Evolutionary conservation across 2,329 filamentous ascomycete species (phyloP).

Genomic region (Aspergillus carbonarius): DNA sequence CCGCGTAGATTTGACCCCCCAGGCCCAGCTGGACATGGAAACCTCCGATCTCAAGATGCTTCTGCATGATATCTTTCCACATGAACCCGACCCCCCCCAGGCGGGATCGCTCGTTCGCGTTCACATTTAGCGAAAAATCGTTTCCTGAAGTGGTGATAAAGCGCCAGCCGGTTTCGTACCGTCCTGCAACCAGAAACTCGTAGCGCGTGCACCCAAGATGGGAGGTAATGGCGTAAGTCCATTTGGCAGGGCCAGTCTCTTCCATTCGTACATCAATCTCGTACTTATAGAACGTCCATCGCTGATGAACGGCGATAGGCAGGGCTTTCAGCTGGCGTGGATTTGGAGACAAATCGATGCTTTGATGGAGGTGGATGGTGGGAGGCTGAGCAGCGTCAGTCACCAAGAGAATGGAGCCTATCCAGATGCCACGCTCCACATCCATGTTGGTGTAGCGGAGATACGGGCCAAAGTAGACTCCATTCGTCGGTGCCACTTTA

Average conservation of each 20-base stretch:
- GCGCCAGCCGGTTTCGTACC: constrained; percentile 87
- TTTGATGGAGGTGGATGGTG: constrained; percentile 93
- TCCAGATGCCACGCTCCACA: constrained; percentile 82
- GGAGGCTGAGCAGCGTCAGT: constrained; percentile 90
- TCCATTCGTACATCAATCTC: constrained; percentile 88
- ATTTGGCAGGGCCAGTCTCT: constrained; percentile 72
- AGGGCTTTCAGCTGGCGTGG: constrained; percentile 80
- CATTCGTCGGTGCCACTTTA: constrained; percentile 88
- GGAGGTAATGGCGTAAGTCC: constrained; percentile 98
- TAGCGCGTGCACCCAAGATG: constrained; percentile 97
- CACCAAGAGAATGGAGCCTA: constrained; percentile 89
- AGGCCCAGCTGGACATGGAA: constrained; percentile 93
- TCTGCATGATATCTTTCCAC: constrained; percentile 99
- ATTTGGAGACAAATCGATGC: constrained; percentile 86
- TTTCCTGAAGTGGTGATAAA: constrained; percentile 96
- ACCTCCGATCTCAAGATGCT: constrained; percentile 92
- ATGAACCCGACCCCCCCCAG: constrained; percentile 89
- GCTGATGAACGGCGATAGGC: constrained; percentile 82
- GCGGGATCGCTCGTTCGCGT: constrained; percentile 77
- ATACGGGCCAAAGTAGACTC: constrained; percentile 97
- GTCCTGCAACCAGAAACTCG: constrained; percentile 91
- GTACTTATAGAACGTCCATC: constrained; percentile 96
- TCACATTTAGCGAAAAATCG: constrained; percentile 87
- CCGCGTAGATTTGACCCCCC: constrained; percentile 93
- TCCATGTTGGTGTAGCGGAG: constrained; percentile 97